Base-by-base conservation (phyloP, 371 early-diverging fungal genomes). In the Mortierella sp. region DNA sequence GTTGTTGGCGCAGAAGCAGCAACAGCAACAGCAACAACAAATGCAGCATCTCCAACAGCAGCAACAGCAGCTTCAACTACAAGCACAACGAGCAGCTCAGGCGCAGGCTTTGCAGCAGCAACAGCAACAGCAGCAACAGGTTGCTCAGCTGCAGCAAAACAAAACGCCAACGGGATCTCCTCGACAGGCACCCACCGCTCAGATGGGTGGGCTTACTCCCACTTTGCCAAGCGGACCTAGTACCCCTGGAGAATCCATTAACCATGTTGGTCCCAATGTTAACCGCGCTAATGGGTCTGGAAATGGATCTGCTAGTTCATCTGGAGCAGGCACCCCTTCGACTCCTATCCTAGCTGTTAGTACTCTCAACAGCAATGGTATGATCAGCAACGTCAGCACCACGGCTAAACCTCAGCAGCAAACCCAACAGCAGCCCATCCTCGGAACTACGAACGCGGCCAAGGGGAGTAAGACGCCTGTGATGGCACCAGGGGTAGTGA, bases 1-100 rank as follows among this genome's bases (percentile, higher is more conserved):
- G 9, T 9, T 37, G 37, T 37, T 37, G 19, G 62, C 63, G 1
- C 66, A 46, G 60, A 45, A 60, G 48, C 60, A 72, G 28, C 79
- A 63, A 64, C 75, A 68, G 64, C 76, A 21, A 73, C 75, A 68
- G 64, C 85, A 81, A 82, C 73, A 79, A 82, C 86, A 68, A 68
- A 85, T 72, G 82, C 86, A 63, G 7, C 76, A 75, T 16, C 75
- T 72, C 29, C 55, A 55, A 16, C 69, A 69, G 26, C 87, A 85
- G 65, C 71, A 84, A 48, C 85, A 84, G 15, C 74, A 85, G 53
- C 60, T 83, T 15, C 82, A 86, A 62, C 81, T 83, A 28, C 86
- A 85, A 60, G 85, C 83, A 43, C 70, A 84, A 18, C 60, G 82
- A 14, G 57, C 80, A 55, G 75, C 77, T 68, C 58, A 67, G 2